Conservation (phyloP, 2,329 filamentous ascomycete genomes). For the Ophioceras dolichostomum region DNA sequence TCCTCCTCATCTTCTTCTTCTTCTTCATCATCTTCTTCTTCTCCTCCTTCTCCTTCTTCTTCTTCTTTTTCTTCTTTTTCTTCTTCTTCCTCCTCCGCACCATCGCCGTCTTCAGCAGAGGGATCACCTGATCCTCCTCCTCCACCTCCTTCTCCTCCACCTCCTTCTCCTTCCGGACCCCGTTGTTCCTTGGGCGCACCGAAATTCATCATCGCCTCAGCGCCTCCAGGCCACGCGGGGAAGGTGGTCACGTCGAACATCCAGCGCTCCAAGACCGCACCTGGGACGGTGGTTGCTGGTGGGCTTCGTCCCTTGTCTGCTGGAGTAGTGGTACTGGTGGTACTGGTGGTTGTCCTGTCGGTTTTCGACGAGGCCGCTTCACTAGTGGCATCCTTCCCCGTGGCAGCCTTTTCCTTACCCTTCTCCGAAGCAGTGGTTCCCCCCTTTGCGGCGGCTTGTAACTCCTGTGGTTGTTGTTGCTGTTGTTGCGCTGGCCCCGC, state of each 20-base stretch:
- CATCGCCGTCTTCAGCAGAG: background rate
- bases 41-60: background rate
- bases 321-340: background rate
- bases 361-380: background rate
- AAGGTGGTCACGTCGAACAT: slow-evolving; percentile 44
- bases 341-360: slow-evolving; percentile 6
- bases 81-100: slow-evolving; percentile 3
- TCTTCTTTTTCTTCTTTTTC: no score
- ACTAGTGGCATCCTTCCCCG: background rate
- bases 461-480: no score
- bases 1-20: slow-evolving; percentile 6
- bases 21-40: slow-evolving; percentile 4
- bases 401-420: background rate
- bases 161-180: background rate
- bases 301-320: background rate
- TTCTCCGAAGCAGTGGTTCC: background rate
- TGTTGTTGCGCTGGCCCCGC: no score
- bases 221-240: slow-evolving; percentile 28
- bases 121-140: slow-evolving; percentile 9
- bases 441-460: background rate
- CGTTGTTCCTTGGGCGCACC: slow-evolving; percentile 8
- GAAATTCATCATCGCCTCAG: slow-evolving; percentile 16
- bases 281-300: slow-evolving; percentile 6
- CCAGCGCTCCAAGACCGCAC: slow-evolving; percentile 45
- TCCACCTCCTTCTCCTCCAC: slow-evolving; percentile 7